These are phyloP conservation scores for Nicotiana knightiana DNA, from an alignment of 257 asterid genomes.

Conservation along the genomic window DNA sequence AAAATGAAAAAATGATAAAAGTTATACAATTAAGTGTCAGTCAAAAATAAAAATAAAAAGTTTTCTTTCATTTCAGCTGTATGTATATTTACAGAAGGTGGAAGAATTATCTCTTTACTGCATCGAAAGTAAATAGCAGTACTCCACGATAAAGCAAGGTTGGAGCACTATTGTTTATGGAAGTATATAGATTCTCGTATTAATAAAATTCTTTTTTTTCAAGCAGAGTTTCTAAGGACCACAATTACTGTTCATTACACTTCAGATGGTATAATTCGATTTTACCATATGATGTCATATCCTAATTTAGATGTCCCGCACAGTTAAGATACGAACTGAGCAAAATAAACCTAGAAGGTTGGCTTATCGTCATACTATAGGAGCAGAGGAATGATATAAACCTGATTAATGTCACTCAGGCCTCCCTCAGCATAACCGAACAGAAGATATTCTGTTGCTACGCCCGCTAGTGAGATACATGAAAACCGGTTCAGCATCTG, in stretches of 20 bases:
- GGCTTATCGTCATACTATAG: background rate
- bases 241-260: background rate
- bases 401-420: slow-evolving; percentile 76
- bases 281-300: background rate
- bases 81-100: background rate
- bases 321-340: slow-evolving; percentile 1
- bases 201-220: background rate
- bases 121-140: background rate
- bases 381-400: slow-evolving; percentile 11
- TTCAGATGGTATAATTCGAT: background rate
- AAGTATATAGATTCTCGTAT: background rate
- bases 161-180: background rate
- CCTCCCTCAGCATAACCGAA: slow-evolving; percentile 94
- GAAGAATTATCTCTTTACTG: background rate
- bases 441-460: slow-evolving; percentile 85
- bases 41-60: background rate
- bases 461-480: slow-evolving; percentile 92
- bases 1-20: background rate
- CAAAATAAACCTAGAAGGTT: background rate
- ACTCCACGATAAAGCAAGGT: background rate
- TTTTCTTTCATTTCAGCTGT: background rate
- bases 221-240: background rate
- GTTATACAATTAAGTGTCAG: background rate
- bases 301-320: background rate
- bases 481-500: slow-evolving; percentile 89